These are phyloP conservation scores for Ogataea zsoltii DNA, from an alignment of 805 yeast species.

Conservation along the genomic window DNA sequence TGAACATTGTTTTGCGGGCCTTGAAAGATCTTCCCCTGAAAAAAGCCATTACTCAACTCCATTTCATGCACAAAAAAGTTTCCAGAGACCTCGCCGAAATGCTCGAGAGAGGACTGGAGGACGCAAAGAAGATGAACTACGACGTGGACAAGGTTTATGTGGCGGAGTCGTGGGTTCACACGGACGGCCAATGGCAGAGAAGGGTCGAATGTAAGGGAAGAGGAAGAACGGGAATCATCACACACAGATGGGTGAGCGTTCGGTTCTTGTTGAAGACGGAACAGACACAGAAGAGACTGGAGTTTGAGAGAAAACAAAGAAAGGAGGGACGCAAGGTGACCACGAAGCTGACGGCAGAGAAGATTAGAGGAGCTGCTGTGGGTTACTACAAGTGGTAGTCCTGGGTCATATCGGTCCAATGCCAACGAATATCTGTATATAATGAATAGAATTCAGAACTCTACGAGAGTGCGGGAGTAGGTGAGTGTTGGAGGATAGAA, in stretches of 20 bases:
- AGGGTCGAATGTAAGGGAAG: conserved; percentile 84
- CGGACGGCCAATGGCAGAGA: conserved; percentile 74
- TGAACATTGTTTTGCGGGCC: conserved; percentile 75
- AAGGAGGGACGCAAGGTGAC: conserved; percentile 42
- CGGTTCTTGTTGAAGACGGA: conserved; percentile 72
- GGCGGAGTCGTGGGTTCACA: conserved; percentile 86
- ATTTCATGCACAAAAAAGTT: conserved; percentile 78
- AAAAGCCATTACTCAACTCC: conserved; percentile 88
- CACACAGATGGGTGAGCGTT: conserved; percentile 77
- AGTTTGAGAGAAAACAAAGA: conserved; percentile 56
- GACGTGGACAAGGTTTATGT: conserved; percentile 65
- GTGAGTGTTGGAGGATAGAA: no score
- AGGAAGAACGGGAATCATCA: conserved; percentile 81
- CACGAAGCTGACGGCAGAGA: conserved; percentile 44
- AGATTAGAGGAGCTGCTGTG: conserved; percentile 48
- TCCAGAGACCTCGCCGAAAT: conserved; percentile 77
- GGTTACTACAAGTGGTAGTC: conserved; percentile 58
- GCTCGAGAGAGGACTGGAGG: conserved; percentile 68
- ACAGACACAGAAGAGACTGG: conserved; percentile 60
- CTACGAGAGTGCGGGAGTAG: no score
- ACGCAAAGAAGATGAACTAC: conserved; percentile 61
- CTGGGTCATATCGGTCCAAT: no score
- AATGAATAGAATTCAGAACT: background rate
- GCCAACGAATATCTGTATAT: conserved; percentile 1
- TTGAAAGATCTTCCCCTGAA: conserved; percentile 69